Base-by-base conservation (phyloP, 306 rosid species). In the Pyrus communis region DNA sequence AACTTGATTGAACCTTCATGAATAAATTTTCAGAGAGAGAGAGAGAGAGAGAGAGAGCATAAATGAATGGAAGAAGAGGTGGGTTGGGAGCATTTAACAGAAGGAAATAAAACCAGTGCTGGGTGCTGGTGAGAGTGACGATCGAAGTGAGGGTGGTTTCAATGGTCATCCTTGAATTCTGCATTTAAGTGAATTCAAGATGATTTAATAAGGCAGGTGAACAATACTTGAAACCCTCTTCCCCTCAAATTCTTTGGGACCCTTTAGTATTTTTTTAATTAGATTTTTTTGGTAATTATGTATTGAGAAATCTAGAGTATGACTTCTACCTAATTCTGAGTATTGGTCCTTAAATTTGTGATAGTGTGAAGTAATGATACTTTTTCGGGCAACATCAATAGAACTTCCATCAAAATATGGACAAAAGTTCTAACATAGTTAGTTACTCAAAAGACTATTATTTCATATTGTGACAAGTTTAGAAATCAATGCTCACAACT, bases 101-200 rank as follows among this genome's bases (percentile, higher is more conserved):
- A 72, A 81, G 77, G 82, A 80, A 86, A 79, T 43, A 38, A 67
- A 75, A 49, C 52, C 28, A 25, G 40, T 69, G 62, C 28, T 60
- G 30, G 30, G 25, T 19, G 86, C 59, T 74, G 81, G 76, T 71
- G 86, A 80, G 80, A 85, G 79, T 75, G 84, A 75, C 42, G 80
- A 77, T 5, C 75, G 82, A 78, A 82, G 82, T 75, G 80, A 72
- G 78, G 43, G 77, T 42, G 77, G 79, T 78, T 86, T 87, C 79
- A 81, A 82, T 91, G 89, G 86, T 82, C 89, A 84, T 81, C 77
- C 84, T 88, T 91, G 78, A 86, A 86, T 80, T 87, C 86, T 82
- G 97, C 96, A 88, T 91, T 89, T 77, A 93, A 82, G 90, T 88
- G 96, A 89, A 89, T 91, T 91, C 89, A 92, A 87, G 89, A 73